Conservation (phyloP, 495 filamentous ascomycete genomes). For the Massariosphaeria phaeospora region DNA sequence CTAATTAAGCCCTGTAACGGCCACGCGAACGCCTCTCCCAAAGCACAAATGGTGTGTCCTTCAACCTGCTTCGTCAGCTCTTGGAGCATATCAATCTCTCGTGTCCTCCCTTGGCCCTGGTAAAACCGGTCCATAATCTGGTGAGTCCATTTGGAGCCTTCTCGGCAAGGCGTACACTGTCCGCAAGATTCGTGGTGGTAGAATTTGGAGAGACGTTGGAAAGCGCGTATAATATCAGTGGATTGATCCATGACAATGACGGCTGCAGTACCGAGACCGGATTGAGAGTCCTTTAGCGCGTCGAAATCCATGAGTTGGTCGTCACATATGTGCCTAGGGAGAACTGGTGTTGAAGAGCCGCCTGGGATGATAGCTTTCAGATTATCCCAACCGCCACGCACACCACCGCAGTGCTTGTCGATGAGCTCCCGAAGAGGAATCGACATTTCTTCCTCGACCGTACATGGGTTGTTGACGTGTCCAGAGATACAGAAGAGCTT, state of each 20-base stretch:
- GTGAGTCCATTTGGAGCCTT: conserved; percentile 96
- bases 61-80: conserved; percentile 99
- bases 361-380: conserved; percentile 91
- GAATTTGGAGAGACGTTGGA: conserved; percentile 87
- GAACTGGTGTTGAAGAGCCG: conserved; percentile 91
- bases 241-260: conserved; percentile 99
- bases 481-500: conserved; percentile 99
- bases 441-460: conserved; percentile 98
- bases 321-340: conserved; percentile 81
- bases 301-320: conserved; percentile 99
- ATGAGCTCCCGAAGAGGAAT: conserved; percentile 92
- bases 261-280: conserved; percentile 93
- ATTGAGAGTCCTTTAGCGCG: conserved; percentile 93
- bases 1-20: conserved; percentile 95
- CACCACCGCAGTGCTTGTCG: conserved; percentile 95
- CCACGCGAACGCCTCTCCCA: conserved; percentile 98
- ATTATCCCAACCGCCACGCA: conserved; percentile 97
- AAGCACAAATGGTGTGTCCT: conserved; percentile 95
- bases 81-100: conserved; percentile 99
- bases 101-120: conserved; percentile 75
- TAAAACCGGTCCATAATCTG: conserved; percentile 97
- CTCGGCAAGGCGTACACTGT: conserved; percentile 96
- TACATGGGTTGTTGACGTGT: conserved; percentile 96
- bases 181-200: conserved; percentile 98
- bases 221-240: conserved; percentile 88